phyloP scores from a whole-genome alignment of 225 moss, liverwort and hornwort genomes.

The Sphagnum contortum region DNA sequence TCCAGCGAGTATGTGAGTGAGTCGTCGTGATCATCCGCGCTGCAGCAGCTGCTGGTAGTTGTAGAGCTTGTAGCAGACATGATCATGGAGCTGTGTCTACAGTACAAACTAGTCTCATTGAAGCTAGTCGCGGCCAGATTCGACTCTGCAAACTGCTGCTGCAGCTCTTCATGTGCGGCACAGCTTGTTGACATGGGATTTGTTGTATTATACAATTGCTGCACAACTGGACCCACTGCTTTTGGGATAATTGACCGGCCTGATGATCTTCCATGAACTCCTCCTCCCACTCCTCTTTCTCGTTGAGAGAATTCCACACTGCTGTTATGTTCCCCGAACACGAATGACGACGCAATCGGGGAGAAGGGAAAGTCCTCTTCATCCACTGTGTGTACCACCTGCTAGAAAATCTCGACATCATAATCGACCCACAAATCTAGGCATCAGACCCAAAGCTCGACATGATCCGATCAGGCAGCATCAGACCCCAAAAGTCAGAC shows the following conservation, averaged over 20 bases:
- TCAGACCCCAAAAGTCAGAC: too few species aligned
- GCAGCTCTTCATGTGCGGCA: conserved; percentile 18
- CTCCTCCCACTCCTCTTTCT: conserved; percentile 14
- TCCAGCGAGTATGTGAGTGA: conserved; percentile 31
- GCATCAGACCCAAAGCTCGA: too few species aligned
- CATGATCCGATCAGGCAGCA: too few species aligned
- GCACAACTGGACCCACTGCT: conserved; percentile 50
- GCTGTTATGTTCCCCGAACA: conserved; percentile 46
- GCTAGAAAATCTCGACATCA: neutral
- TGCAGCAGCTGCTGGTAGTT: too few species aligned
- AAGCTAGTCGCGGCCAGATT: too few species aligned
- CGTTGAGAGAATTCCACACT: conserved; percentile 44
- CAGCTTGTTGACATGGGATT: conserved; percentile 6
- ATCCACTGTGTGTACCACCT: conserved; percentile 43
- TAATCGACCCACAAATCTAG: too few species aligned
- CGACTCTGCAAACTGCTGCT: too few species aligned
- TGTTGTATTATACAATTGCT: conserved; percentile 20
- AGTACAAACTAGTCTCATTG: neutral
- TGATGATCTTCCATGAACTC: too few species aligned
- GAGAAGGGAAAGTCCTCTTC: conserved; percentile 62
- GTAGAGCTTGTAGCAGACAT: conserved; percentile 7
- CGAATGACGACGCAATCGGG: conserved; percentile 53
- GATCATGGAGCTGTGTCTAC: conserved; percentile 29
- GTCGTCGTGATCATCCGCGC: too few species aligned
- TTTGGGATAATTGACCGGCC: conserved; percentile 17